Evolutionary conservation across 495 filamentous ascomycete species (phyloP).

Genomic region (Amniculicola lignicola): DNA sequence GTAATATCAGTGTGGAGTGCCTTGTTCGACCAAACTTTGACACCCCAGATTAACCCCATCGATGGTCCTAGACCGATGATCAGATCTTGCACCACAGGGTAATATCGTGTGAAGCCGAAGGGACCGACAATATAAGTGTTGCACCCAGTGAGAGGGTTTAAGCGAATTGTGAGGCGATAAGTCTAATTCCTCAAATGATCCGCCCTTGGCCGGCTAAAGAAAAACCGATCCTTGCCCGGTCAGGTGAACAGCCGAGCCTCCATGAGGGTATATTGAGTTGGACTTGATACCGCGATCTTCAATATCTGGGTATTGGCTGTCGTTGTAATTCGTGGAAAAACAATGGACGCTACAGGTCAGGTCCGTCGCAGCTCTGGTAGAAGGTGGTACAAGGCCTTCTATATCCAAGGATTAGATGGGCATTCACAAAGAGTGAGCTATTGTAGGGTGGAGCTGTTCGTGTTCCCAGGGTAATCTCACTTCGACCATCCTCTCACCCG

Average conservation of each 20-base stretch:
- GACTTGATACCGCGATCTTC: neutral
- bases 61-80: neutral
- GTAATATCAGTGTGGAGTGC: no score
- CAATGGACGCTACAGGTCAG: no score
- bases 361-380: no score
- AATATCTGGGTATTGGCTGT: neutral
- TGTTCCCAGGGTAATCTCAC: no score
- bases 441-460: no score
- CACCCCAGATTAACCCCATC: constrained; percentile 9
- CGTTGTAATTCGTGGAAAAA: neutral
- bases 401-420: no score
- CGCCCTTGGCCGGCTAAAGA: constrained; percentile 9
- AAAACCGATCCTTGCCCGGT: neutral
- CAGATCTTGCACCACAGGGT: neutral
- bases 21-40: no score
- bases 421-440: no score
- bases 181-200: constrained; percentile 13
- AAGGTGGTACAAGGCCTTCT: no score
- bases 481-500: no score
- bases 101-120: neutral
- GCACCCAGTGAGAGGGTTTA: neutral
- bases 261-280: constrained; percentile 2
- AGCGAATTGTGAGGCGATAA: constrained; percentile 5
- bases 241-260: constrained; percentile 6
- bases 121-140: neutral